Percentiles rank a stretch among this genome's conserved stretches.
Conservation (phyloP, 1,284 basidiomycete species). For the Phellopilus nigrolimitatus region DNA sequence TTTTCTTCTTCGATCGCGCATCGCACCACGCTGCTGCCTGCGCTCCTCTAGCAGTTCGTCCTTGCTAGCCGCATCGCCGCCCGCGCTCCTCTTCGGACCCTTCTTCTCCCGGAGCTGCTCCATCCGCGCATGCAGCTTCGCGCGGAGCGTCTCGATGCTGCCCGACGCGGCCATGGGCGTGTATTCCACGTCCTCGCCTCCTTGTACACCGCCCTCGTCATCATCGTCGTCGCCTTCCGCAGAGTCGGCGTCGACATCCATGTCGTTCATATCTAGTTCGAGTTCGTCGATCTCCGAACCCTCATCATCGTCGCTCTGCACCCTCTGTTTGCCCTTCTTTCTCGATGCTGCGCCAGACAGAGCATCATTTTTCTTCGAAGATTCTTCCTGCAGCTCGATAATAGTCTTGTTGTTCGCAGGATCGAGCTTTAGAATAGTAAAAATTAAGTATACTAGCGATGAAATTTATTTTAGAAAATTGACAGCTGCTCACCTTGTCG, state of each 20-base stretch:
- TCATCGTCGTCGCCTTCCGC: constrained; percentile 26
- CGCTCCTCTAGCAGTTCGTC: constrained; percentile 82
- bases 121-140: constrained; percentile 77
- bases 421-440: constrained; percentile 59
- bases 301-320: constrained; percentile 33
- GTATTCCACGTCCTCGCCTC: constrained; percentile 34
- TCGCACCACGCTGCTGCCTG: constrained; percentile 66
- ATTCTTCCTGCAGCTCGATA: constrained; percentile 67
- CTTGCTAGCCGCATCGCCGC: constrained; percentile 43
- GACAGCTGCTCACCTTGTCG: constrained; percentile 60
- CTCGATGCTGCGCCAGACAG: constrained; percentile 30
- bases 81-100: constrained; percentile 34
- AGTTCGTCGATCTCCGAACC: constrained; percentile 12
- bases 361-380: constrained; percentile 50
- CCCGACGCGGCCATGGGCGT: constrained; percentile 68
- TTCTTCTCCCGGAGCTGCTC: constrained; percentile 49
- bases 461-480: not conserved
- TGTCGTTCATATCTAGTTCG: constrained; percentile 27
- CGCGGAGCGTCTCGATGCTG: constrained; percentile 67
- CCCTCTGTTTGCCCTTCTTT: constrained; percentile 34
- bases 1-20: constrained; percentile 79
- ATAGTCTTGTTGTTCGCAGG: constrained; percentile 84
- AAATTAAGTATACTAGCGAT: not conserved
- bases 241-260: constrained; percentile 31
- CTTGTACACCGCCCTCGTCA: constrained; percentile 38